Base-by-base conservation (phyloP, 805 yeast species). In the Pichia pseudocactophila region DNA sequence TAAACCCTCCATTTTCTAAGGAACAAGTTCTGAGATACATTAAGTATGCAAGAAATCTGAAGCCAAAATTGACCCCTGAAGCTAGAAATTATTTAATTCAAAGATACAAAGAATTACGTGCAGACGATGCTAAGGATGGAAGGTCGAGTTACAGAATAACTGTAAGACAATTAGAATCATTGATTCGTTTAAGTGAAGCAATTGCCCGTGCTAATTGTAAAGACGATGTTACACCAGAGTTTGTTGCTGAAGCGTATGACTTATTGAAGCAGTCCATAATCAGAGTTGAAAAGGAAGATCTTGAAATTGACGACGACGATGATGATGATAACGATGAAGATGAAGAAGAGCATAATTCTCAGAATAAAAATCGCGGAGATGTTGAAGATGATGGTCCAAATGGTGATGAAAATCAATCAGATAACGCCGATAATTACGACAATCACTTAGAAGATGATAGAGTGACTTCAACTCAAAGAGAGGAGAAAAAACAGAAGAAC, bases 141-240 rank as follows among this genome's bases (percentile, higher is more conserved):
- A 72, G 90, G 57, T 78, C 87, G 40, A 82, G 95, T 46, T 90
- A 90, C 61, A 71, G 97, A 61, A 92, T 92, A 54, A 92, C 98
- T 0, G 98, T 92, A 30, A 83, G 98, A 70, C 98, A 92, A 60
- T 72, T 92, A 55, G 98, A 90, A 65, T 82, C 92, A 41, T 76
- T 89, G 88, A 82, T 92, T 51, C 76, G 98, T 58, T 71, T 92
- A 45, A 80, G 92, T 3, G 98, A 92, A 61, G 97, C 96, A 1
- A 89, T 92, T 63, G 97, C 98, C 1, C 74, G 96, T 51, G 97
- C 97, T 22, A 92, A 90, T 62, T 89, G 97, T 64, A 84, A 89
- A 16, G 92, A 85, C 49, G 88, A 79, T 48, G 81, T 88, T 41
- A 78, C 90, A 0, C 85, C 90, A 7, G 71, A 73, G 30, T 85